A percentile compares a stretch with the other conserved stretches of the same genome.
Conservation (phyloP, 2,329 filamentous ascomycete species). For the Berkeleyomyces basicola region DNA sequence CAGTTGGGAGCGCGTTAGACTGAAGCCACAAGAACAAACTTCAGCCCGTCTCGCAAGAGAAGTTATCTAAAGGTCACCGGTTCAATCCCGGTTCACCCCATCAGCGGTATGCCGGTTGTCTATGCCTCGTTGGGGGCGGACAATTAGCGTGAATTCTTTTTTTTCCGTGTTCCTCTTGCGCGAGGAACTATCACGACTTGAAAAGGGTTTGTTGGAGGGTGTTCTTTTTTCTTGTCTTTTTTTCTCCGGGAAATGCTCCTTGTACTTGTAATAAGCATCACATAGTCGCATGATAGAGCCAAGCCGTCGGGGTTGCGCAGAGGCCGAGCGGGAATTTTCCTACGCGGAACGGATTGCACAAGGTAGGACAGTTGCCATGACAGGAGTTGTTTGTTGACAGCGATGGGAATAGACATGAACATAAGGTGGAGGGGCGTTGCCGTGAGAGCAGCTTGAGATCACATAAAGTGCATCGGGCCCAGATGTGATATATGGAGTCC, state of each 20-base stretch:
- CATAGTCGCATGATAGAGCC: no score
- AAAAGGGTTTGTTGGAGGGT: no score
- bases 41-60: conserved; percentile 3
- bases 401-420: background rate
- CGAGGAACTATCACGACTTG: background rate
- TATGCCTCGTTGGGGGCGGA: background rate
- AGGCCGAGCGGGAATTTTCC: background rate
- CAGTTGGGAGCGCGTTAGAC: conserved; percentile 15
- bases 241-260: no score
- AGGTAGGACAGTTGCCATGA: background rate
- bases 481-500: no score
- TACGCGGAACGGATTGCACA: background rate
- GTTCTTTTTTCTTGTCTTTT: no score
- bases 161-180: background rate
- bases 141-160: background rate
- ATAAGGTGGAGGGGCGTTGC: no score
- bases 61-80: conserved; percentile 14
- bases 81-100: conserved; percentile 14
- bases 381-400: background rate
- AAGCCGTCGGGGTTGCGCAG: background rate
- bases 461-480: no score
- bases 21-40: conserved; percentile 11
- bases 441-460: no score
- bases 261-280: no score
- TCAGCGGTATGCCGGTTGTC: background rate